These are phyloP conservation scores for Neolentinus lepideus DNA, from an alignment of 1,284 basidiomycete species.

Conservation along the genomic window DNA sequence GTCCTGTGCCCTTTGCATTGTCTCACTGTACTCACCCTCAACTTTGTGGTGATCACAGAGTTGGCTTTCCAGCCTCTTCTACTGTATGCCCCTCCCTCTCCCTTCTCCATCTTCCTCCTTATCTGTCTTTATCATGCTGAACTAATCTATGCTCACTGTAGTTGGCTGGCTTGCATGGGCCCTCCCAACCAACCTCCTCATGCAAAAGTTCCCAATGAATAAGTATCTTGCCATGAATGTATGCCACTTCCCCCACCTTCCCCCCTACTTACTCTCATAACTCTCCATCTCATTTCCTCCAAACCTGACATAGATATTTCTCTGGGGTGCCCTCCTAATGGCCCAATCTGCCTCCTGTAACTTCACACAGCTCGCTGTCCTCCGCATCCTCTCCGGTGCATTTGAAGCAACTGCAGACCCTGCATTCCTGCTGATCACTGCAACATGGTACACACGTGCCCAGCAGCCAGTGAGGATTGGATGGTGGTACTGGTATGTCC, in stretches of 20 bases:
- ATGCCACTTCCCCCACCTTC: constrained; percentile 31
- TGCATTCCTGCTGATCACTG: constrained; percentile 30
- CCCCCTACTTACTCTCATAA: constrained; percentile 23
- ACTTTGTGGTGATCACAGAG: neutral
- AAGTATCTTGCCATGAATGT: constrained; percentile 38
- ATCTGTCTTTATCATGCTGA: neutral
- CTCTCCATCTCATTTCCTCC: neutral
- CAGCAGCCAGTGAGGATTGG: constrained; percentile 32
- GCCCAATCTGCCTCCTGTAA: constrained; percentile 32
- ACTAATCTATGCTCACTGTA: neutral
- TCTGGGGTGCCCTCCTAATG: constrained; percentile 6
- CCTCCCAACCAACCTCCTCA: constrained; percentile 36
- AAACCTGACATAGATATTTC: neutral
- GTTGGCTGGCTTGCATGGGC: constrained; percentile 36
- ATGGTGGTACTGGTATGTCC: constrained; percentile 20
- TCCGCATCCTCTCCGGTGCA: constrained; percentile 35
- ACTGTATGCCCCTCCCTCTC: constrained; percentile 23
- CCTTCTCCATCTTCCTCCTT: too few species aligned
- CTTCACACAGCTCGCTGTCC: constrained; percentile 30
- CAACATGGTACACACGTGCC: constrained; percentile 32
- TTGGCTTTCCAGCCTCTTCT: constrained; percentile 31
- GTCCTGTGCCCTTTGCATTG: neutral
- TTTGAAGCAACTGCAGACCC: constrained; percentile 30
- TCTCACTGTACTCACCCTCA: neutral
- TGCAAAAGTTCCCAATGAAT: constrained; percentile 35